Conservation (phyloP, 1,284 basidiomycete genomes). For the Meira miltonrushii region DNA sequence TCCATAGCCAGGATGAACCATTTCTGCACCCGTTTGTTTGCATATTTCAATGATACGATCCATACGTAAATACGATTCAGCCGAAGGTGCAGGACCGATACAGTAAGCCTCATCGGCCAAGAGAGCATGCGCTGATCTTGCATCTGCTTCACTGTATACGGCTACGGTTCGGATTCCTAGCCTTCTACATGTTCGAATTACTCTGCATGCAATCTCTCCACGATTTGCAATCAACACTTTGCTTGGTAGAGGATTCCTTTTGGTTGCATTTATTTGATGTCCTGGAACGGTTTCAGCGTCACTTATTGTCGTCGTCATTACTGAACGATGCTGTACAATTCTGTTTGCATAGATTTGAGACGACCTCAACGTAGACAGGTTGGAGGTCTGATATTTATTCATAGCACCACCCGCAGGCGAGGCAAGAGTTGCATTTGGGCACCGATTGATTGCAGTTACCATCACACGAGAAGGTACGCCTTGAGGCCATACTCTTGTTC, state of each 20-base stretch:
- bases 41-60: conserved; percentile 84
- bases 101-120: conserved; percentile 93
- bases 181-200: conserved; percentile 80
- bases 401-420: too few species aligned
- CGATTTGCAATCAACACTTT: conserved; percentile 56
- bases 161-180: conserved; percentile 83
- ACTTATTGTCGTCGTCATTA: too few species aligned
- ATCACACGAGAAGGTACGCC: too few species aligned
- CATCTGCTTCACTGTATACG: conserved; percentile 81
- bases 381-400: too few species aligned
- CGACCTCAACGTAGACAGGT: too few species aligned
- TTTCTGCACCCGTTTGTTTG: conserved; percentile 69
- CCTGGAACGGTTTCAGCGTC: too few species aligned
- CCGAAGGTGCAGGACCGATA: conserved; percentile 80
- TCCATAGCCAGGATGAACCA: conserved; percentile 79
- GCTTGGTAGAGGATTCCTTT: conserved; percentile 18
- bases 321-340: too few species aligned
- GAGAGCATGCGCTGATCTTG: conserved; percentile 63
- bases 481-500: too few species aligned
- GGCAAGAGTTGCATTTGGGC: too few species aligned
- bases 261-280: too few species aligned
- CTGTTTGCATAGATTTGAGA: too few species aligned
- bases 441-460: too few species aligned
- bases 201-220: conserved; percentile 88
- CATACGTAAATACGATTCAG: conserved; percentile 80